Evolutionary conservation across 108 stramenopile genomes (phyloP), one percentile per base, ranked within the genome.

Genomic region (Cyclostephanos tholiformis): DNA sequence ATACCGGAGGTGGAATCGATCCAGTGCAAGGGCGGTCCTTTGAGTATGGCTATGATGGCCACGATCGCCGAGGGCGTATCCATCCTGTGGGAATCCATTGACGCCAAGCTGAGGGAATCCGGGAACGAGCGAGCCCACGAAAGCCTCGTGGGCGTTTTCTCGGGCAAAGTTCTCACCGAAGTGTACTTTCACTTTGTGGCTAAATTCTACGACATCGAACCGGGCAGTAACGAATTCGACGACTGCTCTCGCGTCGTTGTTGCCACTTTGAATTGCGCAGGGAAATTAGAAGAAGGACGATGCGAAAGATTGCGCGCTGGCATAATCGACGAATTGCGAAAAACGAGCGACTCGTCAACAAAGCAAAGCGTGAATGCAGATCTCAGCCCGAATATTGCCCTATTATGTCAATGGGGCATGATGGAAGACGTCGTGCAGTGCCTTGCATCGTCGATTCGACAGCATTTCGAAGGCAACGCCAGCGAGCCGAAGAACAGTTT

Each of bases 331-430:
- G 41, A 75, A 52, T 25, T 82, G 27, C 44, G 70, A 48, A 65
- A 48, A 41, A 51, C 56, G 39, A 43, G 44, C 22, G 59, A 60
- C 36, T 14, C 60, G 52, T 56, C 66, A 17, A 19, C 41, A 3
- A 75, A 51, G 58, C 51, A 84, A 39, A 65, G 68, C 16, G 63
- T 50, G 13, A 38, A 62, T 17, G 53, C 69, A 16, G 76, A 80
- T 56, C 59, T 89, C 19, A 74, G 85, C 44, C 80, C 87, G 2
- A 63, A 88, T 76, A 69, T 89, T 41, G 64, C 90, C 19, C 75
- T 89, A 14, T 76, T 94, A 43, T 90, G 89, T 53, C 63, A 44
- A 35, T 95, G 90, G 85, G 83, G 85, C 3, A 91, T 89, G 88
- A 65, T 68, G 1, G 82, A 85, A 11, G 82, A 88, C 2, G 84